Base-by-base conservation (phyloP, 192 early-diverging fungal genomes). In the Thamnidium elegans region DNA sequence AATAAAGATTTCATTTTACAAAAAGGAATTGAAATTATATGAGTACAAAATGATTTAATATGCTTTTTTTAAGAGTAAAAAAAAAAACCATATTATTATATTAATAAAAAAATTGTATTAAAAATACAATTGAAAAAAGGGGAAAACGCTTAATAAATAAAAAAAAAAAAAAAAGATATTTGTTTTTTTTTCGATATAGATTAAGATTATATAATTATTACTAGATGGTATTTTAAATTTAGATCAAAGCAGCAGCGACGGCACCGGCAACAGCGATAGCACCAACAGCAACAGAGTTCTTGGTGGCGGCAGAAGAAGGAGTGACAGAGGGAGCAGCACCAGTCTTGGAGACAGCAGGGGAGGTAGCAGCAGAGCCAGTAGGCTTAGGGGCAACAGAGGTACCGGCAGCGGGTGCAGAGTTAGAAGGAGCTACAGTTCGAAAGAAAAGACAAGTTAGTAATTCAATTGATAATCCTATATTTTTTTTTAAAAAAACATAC, bases 161-260 rank as follows among this genome's bases (percentile, higher is more conserved):
- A 39, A 39, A 26, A 26, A 26, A 39, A 39, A 39, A 39, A 39
- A 39, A 39, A 39, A 9, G 36, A 36, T 7, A 4, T 36, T 36
- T 36, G 5, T 39, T 39, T 39, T 39, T 39, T 39, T 39, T 39
- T 39, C 4, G n/a, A n/a, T n/a, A n/a, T 39, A 1, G 36, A 39
- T 39, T 39, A 39, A 39, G 36, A 39, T 39, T 39, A 39, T 39
- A 39, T 39, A 39, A 39, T 39, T 39, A 39, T 39, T 39, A 39
- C 36, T 39, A 39, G 36, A 39, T 39, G 36, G 36, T 39, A 39
- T 39, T 39, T 39, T 39, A 39, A n/a, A 48, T 48, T 59, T 59
- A 59, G 42, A 59, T 59, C 58, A 59, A 45, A 45, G 58, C 58
- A 23, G 58, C 58, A 23, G 43, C 58, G 14, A 59, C 58, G 39